phyloP scores from a whole-genome alignment of 208 protist species.

The Phytomonas sp. region DNA sequence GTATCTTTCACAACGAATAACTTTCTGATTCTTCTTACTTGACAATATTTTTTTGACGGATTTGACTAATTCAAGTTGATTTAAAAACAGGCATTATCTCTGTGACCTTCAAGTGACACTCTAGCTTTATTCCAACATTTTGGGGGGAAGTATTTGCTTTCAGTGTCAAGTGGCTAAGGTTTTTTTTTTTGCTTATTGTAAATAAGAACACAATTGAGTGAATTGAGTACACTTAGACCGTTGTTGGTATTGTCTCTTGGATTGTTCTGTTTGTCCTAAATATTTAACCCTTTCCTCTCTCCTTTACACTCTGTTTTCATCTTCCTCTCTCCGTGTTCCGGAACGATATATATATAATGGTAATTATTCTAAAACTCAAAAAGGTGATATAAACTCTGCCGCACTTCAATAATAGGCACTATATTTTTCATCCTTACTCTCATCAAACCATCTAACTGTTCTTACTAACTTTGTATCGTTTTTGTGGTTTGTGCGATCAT shows the following conservation, averaged over 20 bases:
- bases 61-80: too few species aligned
- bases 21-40: too few species aligned
- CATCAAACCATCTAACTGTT: not conserved
- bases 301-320: not conserved
- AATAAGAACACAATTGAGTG: not conserved
- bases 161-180: not conserved
- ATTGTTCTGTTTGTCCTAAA: not conserved
- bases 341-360: not conserved
- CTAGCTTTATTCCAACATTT: not conserved
- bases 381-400: not conserved
- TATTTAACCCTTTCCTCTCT: not conserved
- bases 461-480: not conserved
- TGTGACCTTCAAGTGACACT: not conserved
- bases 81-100: too few species aligned
- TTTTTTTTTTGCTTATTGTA: not conserved
- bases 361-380: not conserved
- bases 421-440: not conserved
- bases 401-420: not conserved
- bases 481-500: not conserved
- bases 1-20: too few species aligned
- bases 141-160: not conserved
- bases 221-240: not conserved
- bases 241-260: not conserved
- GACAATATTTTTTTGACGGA: too few species aligned
- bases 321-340: not conserved